Evolutionary conservation across 2,329 filamentous ascomycete species (phyloP), one percentile per base, ranked within the genome.

Genomic region (Alternaria viburni): DNA sequence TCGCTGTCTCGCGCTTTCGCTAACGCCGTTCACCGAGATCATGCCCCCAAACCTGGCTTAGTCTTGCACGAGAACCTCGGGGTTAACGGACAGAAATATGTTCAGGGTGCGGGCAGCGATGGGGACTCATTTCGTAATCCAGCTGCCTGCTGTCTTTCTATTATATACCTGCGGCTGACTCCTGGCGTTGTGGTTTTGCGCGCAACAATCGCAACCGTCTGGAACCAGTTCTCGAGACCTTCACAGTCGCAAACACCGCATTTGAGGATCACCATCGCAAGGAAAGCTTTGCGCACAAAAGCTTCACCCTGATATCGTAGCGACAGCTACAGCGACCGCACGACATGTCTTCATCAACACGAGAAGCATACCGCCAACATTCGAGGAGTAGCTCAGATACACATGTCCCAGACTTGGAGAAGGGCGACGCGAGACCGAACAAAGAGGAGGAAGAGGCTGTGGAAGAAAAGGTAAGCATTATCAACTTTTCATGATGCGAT

Each of bases 361-460:
- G 49, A 36, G 61, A 67, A 19, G 63, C 70, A 13, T 68, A 66
- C 41, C 69, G 64, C 30, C 51, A 44, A 19, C 66, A 61, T 36
- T 73, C 73, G n/a, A 70, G 64, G 45, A 70, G 64, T 30, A 76
- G 70, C 52, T 75, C 71, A 15, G 72, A 71, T 6, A 67, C 65
- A 21, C 61, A 66, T 11, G 43, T 62, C 5, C 60, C 41, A n/a
- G 69, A 72, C 17, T 47, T 67, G 5, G 71, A 72, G 41, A 73
- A 71, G 45, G 71, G 68, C 12, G 59, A 65, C 21, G 45, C 52
- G 11, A 55, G 17, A 32, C 59, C 55, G 9, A 61, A 69, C 17
- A 66, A 58, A 10, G 58, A 64, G 23, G 59, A 59, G 7, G 64
- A 65, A 25, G 64, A 56, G 1, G 7, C 3, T 4, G 10, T 51